Percentiles rank a stretch among this genome's conserved stretches.
Evolutionary conservation across 2,329 filamentous ascomycete species (phyloP).

Genomic region (Hymenoscyphus scutula): DNA sequence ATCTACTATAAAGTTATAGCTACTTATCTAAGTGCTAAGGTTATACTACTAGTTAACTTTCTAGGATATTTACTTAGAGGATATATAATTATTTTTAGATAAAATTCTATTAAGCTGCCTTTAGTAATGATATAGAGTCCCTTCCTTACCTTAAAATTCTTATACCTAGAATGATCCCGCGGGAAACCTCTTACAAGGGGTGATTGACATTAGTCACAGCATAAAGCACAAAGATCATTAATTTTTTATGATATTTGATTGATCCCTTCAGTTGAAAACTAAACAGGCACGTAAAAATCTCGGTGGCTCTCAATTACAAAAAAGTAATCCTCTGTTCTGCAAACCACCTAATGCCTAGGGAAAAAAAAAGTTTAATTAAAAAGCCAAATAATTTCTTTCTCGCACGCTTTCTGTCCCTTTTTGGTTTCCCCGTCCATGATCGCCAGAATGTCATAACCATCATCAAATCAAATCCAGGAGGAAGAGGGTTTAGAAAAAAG

Average conservation of each 20-base stretch:
- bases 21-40: too few species aligned
- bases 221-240: neutral
- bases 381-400: conserved; percentile 1
- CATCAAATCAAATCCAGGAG: conserved; percentile 4
- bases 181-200: too few species aligned
- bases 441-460: neutral
- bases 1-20: too few species aligned
- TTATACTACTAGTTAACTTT: too few species aligned
- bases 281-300: neutral
- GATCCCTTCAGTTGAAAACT: neutral
- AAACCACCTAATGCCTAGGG: neutral
- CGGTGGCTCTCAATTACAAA: neutral
- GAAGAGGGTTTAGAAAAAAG: neutral
- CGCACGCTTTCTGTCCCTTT: neutral
- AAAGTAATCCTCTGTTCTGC: neutral
- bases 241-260: neutral
- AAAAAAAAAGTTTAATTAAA: neutral
- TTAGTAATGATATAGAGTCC: too few species aligned
- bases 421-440: neutral
- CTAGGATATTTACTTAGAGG: too few species aligned
- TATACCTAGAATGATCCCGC: too few species aligned
- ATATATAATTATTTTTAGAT: too few species aligned
- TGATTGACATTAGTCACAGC: neutral
- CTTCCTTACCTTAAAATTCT: too few species aligned
- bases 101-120: too few species aligned